Base-by-base conservation (phyloP, 768 basidiomycete species). In the Boletus rubescentipes region DNA sequence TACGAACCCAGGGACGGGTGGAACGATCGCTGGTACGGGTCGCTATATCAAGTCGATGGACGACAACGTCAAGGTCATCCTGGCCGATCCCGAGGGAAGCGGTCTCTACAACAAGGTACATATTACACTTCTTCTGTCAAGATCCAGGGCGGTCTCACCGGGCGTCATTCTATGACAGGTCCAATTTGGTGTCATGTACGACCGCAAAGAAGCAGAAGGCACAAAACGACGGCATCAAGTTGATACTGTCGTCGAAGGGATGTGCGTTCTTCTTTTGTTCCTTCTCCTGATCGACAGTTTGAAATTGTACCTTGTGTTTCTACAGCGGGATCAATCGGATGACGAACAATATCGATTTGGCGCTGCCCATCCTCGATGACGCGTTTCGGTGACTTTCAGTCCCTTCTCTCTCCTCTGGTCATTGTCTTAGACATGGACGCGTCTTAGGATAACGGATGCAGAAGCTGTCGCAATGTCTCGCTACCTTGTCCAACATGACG, bases 401-500 rank as follows among this genome's bases (percentile, higher is more conserved):
- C 15, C 11, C 12, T 9, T 36, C 8, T 10, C 3, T 29, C 18
- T 21, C 9, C 12, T 36, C 16, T 10, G 12, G 38, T 32, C 1
- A 30, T 31, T 31, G 18, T 29, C 32, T 41, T 4, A 18, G 16
- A 23, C 16, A 23, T 21, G n/a, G n/a, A n/a, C n/a, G n/a, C n/a
- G 44, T 51, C 29, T 10, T 66, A 95, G 95, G 53, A 85, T 98
- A 67, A 87, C 90, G 2, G 97, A 98, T 60, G 85, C 81, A 2
- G 96, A 99, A 72, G 96, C 96, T 0, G 92, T 98, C 43, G 84
- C 89, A 9, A 98, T 98, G 96, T 89, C 94, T 2, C 85, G 95
- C 10, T 93, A 93, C 67, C 81, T 99, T 18, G 93, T 97, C 5
- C 76, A 87, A 46, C 77, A 91, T 51, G 96, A 98, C 60, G 97